Evolutionary conservation across 2,329 filamentous ascomycete genomes (phyloP), one percentile per base, ranked within the genome.

Genomic region (Penicillium digitatum): DNA sequence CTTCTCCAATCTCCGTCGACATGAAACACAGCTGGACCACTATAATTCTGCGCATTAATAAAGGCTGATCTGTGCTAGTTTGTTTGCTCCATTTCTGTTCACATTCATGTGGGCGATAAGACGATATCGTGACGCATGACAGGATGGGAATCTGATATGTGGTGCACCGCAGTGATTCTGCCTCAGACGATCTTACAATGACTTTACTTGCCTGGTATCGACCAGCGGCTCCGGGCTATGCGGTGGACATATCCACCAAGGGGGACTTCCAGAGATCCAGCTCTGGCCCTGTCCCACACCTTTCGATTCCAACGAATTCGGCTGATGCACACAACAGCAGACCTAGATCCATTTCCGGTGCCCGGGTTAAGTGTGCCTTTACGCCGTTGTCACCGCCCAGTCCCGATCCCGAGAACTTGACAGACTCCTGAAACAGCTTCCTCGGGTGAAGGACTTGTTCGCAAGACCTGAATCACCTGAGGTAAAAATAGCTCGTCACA

Each of bases 381-480:
- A 31, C 11, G 9, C 18, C 26, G 20, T n/a, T 6, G 6, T 44
- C 22, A 39, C 22, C 46, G 44, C 20, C 42, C 53, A 37, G 27
- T 42, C n/a, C 48, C 52, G 24, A 65, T 60, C 3, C 63, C 63
- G 14, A 65, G 45, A 24, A 65, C 61, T 35, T 52, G 59, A 45
- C 62, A 66, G 3, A 69, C 66, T 9, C 63, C 62, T 46, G 60
- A 58, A 18, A 69, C 62, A 16, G 67, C 67, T 3, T 66, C 66
- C 43, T 69, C 67, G 5, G 67, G 67, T 16, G 67, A 65, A 22
- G 56, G 40, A 47, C 67, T 69, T 5, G 46, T 55, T 7, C 67
- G 66, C 16, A 69, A 60, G 29, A 69, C 66, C 6, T 61, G 55
- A n/a, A 69, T 52, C 7, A 69, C 65, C 16, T 64, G 62, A 5